phyloP scores from a whole-genome alignment of 495 filamentous ascomycete species.

The Delitschia confertaspora region DNA sequence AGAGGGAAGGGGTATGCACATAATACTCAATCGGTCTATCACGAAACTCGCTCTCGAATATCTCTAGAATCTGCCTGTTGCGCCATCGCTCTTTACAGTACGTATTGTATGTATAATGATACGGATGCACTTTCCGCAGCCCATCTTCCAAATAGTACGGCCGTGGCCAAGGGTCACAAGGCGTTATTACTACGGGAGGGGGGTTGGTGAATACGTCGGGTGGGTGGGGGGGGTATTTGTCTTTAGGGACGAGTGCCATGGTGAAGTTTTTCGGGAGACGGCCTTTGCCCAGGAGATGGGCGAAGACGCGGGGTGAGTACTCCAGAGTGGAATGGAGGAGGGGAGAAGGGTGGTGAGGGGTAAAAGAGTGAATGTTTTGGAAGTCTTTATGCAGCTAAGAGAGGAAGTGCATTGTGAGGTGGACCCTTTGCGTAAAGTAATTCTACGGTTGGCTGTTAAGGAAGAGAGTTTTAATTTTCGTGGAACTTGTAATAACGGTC shows the following conservation, averaged over 20 bases:
- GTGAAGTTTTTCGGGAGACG: conserved; percentile 34
- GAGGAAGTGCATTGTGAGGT: too few relatives aligned
- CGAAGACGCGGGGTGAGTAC: conserved; percentile 50
- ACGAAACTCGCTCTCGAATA: conserved; percentile 77
- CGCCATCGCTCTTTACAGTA: conserved; percentile 87
- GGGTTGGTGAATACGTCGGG: conserved; percentile 29
- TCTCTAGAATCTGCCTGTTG: conserved; percentile 61
- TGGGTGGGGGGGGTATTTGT: conserved; percentile 14
- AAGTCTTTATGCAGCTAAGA: too few relatives aligned
- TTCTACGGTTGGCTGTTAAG: too few relatives aligned
- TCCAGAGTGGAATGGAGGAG: conserved; percentile 38
- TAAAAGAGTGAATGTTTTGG: not conserved
- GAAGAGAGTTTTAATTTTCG: too few relatives aligned
- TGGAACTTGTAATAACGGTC: too few relatives aligned
- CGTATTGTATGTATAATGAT: conserved; percentile 91
- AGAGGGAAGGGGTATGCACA: conserved; percentile 34
- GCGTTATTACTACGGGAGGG: conserved; percentile 50
- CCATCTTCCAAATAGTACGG: conserved; percentile 74
- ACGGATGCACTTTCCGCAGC: conserved; percentile 73
- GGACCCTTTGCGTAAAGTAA: too few relatives aligned
- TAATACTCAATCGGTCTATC: conserved; percentile 86
- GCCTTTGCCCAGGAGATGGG: conserved; percentile 50
- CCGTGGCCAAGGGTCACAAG: conserved; percentile 57
- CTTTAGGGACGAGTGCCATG: conserved; percentile 47
- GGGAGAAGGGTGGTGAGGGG: not conserved